A percentile compares a stretch with the other conserved stretches of the same genome.
phyloP scores from a whole-genome alignment of 2,329 filamentous ascomycete species.

The Paracamarosporium sp. region DNA sequence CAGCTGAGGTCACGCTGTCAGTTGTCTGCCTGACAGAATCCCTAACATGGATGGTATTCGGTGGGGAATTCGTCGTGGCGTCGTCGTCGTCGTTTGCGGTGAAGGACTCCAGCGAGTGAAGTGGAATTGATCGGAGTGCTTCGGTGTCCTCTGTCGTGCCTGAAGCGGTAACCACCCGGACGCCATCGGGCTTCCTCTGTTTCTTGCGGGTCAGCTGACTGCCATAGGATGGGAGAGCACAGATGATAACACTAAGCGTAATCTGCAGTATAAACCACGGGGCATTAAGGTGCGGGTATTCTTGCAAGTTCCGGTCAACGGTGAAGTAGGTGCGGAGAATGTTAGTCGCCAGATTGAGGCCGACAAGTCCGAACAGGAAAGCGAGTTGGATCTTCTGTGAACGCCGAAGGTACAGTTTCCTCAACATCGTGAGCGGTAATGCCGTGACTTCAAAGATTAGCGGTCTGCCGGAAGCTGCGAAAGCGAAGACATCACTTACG shows the following conservation, averaged over 20 bases:
- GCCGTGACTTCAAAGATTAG: not conserved
- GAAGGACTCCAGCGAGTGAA: not conserved
- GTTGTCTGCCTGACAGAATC: not conserved
- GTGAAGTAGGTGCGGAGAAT: not conserved
- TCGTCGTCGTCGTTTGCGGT: not conserved
- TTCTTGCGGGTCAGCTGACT: not conserved
- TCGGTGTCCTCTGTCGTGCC: too few relatives aligned
- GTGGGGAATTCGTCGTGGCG: not conserved
- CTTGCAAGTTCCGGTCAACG: not conserved
- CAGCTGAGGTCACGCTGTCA: not conserved
- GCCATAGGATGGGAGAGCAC: not conserved
- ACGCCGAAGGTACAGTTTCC: not conserved
- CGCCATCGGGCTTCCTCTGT: not conserved
- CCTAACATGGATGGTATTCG: not conserved
- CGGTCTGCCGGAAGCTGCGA: not conserved
- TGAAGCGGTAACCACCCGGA: not conserved
- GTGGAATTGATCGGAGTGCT: too few relatives aligned
- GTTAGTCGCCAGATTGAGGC: not conserved
- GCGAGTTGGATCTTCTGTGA: not conserved
- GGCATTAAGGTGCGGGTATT: not conserved
- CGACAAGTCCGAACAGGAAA: not conserved
- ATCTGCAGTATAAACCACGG: not conserved
- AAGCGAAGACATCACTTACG: not conserved
- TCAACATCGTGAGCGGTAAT: not conserved
- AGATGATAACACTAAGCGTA: not conserved